Base-by-base conservation (phyloP, 805 yeast species). In the Teunomyces stri region DNA sequence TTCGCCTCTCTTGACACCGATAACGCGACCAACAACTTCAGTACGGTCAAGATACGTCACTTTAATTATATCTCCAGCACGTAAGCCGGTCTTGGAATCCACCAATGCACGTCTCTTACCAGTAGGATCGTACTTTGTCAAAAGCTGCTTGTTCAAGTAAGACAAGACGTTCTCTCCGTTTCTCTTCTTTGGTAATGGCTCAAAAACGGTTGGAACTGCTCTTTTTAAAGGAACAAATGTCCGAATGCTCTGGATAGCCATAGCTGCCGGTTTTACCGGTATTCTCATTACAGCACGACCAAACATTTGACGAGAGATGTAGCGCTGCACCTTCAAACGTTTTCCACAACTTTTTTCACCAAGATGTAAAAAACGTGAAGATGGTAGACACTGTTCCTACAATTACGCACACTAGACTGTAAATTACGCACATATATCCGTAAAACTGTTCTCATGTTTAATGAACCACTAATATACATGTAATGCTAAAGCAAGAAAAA, bases 31-130 rank as follows among this genome's bases (percentile, higher is more conserved):
- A 18, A 82, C 75, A 52, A 89, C 84, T 21, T 80, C 79, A 46
- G 85, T 80, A 62, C 85, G 81, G 56, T 80, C 81, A 57, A 75
- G 75, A 62, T 87, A 89, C 28, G 82, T 80, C 3, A 91, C 85
- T 52, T 87, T 80, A 33, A 91, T 81, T 25, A 89, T 75, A 62
- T 91, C 97, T 11, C 96, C 97, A 0, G 95, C 79, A 47, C 88
- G 76, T 27, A 91, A 70, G 48, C 79, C 69, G 20, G 75, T 75
- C 18, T 62, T 53, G 25, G 72, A 69, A 46, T 76, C 69, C 27
- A 89, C 68, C 41, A 85, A 65, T 18, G 75, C 71, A 43, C 83
- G 72, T 66, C 87, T 85, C 69, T 75, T 70, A 4, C 92, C 94
- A 3, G 78, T 70, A 13, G 89, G 85, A 62, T 91, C 98, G 51